These are phyloP conservation scores for Tephrocybe sp. DNA, from an alignment of 768 basidiomycete species.

Conservation along the genomic window DNA sequence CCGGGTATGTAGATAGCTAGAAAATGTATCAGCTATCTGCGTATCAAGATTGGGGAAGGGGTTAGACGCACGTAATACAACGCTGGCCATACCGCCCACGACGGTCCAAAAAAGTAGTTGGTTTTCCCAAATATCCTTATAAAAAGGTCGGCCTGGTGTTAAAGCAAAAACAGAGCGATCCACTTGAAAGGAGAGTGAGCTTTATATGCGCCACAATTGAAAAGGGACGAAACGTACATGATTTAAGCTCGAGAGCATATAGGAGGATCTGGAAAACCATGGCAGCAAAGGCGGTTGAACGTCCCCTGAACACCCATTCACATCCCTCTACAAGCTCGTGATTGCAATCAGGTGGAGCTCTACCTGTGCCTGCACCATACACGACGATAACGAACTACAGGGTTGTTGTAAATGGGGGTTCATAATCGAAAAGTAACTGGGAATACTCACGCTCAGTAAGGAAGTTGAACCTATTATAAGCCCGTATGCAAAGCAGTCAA, in stretches of 20 bases:
- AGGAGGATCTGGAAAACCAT: conserved; percentile 35
- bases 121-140: conserved; percentile 33
- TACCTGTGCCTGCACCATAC: conserved; percentile 29
- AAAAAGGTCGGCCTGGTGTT: conserved; percentile 31
- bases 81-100: conserved; percentile 32
- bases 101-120: conserved; percentile 33
- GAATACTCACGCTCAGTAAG: conserved; percentile 27
- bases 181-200: conserved; percentile 19
- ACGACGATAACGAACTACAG: conserved; percentile 34
- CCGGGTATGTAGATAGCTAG: conserved; percentile 36
- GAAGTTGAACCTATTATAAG: conserved; percentile 33
- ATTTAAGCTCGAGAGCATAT: conserved; percentile 35
- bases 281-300: conserved; percentile 35
- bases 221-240: conserved; percentile 23
- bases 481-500: conserved; percentile 35
- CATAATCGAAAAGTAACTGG: background rate
- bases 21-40: background rate
- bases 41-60: background rate
- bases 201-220: background rate
- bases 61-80: conserved; percentile 31
- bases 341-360: conserved; percentile 31
- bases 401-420: background rate
- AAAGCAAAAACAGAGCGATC: conserved; percentile 36
- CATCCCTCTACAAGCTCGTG: conserved; percentile 23
- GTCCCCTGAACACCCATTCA: conserved; percentile 29